These are phyloP conservation scores for Zygosaccharomyces kombuchaensis DNA, from an alignment of 805 yeast species.

Conservation along the genomic window DNA sequence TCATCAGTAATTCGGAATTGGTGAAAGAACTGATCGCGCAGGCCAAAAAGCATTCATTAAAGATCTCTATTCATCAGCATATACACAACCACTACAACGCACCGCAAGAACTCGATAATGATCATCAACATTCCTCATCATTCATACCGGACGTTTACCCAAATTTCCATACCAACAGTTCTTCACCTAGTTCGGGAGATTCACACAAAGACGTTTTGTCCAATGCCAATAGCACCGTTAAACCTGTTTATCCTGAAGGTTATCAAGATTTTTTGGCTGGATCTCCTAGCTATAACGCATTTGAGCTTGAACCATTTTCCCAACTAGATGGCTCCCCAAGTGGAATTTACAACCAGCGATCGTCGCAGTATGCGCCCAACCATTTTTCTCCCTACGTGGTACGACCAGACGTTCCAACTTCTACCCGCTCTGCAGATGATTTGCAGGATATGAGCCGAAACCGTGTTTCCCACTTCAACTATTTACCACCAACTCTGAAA, in stretches of 20 bases:
- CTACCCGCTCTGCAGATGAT: slow-evolving; percentile 22
- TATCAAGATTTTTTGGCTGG: slow-evolving; percentile 21
- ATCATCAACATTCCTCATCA: background rate
- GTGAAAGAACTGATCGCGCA: slow-evolving; percentile 56
- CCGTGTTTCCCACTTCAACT: slow-evolving; percentile 68
- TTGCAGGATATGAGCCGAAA: slow-evolving; percentile 47
- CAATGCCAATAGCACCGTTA: background rate
- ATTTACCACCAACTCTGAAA: slow-evolving; percentile 67
- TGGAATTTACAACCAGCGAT: background rate
- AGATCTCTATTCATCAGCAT: slow-evolving; percentile 78
- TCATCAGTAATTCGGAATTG: slow-evolving; percentile 47
- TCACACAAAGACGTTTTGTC: background rate
- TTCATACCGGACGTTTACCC: background rate
- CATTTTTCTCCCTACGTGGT: slow-evolving; percentile 8
- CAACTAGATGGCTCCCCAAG: slow-evolving; percentile 6
- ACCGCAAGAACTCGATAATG: slow-evolving; percentile 1
- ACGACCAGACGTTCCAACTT: slow-evolving; percentile 15
- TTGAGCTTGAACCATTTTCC: slow-evolving; percentile 20
- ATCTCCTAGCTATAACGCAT: slow-evolving; percentile 20
- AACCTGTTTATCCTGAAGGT: background rate
- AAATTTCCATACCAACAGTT: background rate
- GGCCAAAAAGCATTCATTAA: slow-evolving; percentile 53
- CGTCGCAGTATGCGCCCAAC: slow-evolving; percentile 2
- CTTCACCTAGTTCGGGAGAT: slow-evolving; percentile 4
- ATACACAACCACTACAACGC: slow-evolving; percentile 70